A percentile compares a stretch with the other conserved stretches of the same genome.
Conservation (phyloP, 2,329 filamentous ascomycete species). For the Corynespora cassiicola region DNA sequence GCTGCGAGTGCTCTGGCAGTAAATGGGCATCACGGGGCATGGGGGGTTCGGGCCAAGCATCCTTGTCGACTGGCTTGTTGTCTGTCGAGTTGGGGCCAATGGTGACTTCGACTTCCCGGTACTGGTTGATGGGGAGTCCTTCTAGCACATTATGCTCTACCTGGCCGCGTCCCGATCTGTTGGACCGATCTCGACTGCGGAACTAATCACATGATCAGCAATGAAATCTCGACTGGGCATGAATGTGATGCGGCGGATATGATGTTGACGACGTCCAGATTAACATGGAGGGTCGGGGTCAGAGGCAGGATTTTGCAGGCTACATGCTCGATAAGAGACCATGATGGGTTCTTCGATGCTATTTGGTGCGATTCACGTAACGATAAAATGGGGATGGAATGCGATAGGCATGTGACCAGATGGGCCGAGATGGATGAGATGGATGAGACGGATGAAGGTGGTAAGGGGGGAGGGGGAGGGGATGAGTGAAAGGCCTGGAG, state of each 20-base stretch:
- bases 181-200: constrained; percentile 62
- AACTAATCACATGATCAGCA: constrained; percentile 54
- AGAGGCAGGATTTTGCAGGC: too few species aligned
- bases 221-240: too few species aligned
- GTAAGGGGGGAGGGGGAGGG: constrained; percentile 1
- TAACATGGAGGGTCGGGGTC: too few species aligned
- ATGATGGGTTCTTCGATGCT: too few species aligned
- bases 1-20: constrained; percentile 79
- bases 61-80: constrained; percentile 67
- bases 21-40: constrained; percentile 89
- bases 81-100: constrained; percentile 70
- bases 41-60: constrained; percentile 78
- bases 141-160: constrained; percentile 71
- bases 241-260: too few species aligned
- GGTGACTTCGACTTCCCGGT: constrained; percentile 73
- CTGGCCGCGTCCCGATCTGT: constrained; percentile 63
- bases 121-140: constrained; percentile 89
- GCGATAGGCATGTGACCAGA: too few species aligned
- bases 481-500: constrained; percentile 2
- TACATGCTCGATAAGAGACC: too few species aligned
- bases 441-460: constrained; percentile 8
- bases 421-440: too few species aligned
- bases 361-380: too few species aligned
- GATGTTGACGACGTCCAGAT: too few species aligned
- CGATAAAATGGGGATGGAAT: too few species aligned